phyloP scores from a whole-genome alignment of 2,329 filamentous ascomycete species.

The Triangularia setosa region DNA sequence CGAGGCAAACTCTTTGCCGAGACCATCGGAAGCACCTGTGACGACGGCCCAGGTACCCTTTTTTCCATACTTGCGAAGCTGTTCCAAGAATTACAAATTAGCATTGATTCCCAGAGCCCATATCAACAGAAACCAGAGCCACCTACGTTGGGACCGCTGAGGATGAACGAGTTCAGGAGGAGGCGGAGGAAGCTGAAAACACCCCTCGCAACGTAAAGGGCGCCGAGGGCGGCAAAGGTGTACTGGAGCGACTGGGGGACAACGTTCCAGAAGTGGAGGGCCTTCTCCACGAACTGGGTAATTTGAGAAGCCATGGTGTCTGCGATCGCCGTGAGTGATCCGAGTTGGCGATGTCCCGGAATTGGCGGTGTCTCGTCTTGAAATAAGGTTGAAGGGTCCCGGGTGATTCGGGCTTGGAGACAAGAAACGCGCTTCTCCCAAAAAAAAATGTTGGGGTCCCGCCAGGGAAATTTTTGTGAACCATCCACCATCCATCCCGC shows the following conservation, averaged over 20 bases:
- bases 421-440: constrained; percentile 6
- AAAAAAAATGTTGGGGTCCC: constrained; percentile 17
- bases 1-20: constrained; percentile 92
- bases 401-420: background rate
- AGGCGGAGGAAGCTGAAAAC: constrained; percentile 57
- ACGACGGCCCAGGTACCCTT: constrained; percentile 92
- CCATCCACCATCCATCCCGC: constrained; percentile 3
- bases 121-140: background rate
- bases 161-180: constrained; percentile 63
- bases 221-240: constrained; percentile 53
- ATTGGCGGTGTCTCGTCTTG: background rate
- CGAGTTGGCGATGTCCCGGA: background rate
- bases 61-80: constrained; percentile 88
- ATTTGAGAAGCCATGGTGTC: constrained; percentile 11
- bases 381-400: background rate
- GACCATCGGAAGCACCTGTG: constrained; percentile 91
- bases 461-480: constrained; percentile 7
- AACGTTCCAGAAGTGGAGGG: constrained; percentile 33
- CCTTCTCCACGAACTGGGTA: constrained; percentile 30
- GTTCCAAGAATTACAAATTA: constrained; percentile 21
- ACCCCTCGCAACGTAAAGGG: constrained; percentile 54
- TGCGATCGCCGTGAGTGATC: background rate
- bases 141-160: constrained; percentile 57
- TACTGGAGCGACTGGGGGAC: constrained; percentile 45
- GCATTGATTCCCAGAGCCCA: background rate